Base-by-base conservation (phyloP, 2,329 filamentous ascomycete genomes). In the Talaromyces sp. region DNA sequence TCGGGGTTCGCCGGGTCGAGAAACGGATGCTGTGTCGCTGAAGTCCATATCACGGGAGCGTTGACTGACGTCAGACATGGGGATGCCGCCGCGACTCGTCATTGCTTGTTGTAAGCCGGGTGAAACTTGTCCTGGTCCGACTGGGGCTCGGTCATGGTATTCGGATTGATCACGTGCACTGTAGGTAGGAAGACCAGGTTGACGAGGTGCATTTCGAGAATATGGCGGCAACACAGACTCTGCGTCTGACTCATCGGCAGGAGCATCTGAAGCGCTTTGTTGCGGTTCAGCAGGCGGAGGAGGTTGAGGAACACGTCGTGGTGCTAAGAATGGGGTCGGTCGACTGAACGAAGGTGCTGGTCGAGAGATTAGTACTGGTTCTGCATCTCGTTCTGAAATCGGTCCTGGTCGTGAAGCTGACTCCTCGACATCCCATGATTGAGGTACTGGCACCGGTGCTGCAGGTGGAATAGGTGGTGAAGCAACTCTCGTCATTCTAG, bases 91-190 rank as follows among this genome's bases (percentile, higher is more conserved):
- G 64, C 86, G 84, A 0, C 87, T 86, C 11, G 84, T 85, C 82
- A 90, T 90, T 0, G 85, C 85, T 15, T 82, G 81, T 43, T 87
- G 82, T 45, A 90, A 78, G 0, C 83, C 88, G 1, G 89, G 88
- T 1, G 89, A 89, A 0, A 86, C 76, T 1, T 87, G 87, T 0
- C 84, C 84, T 0, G 88, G 87, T 5, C 88, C 87, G 1, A 83
- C 82, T 35, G 31, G 9, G 4, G 10, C n/a, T 3, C 13, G 31
- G 11, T 37, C 52, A 37, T 9, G 31, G 15, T 15, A 33, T 17
- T 56, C 52, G 11, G 52, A 39, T 25, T 39, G 52, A 1, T 74
- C 70, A 49, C 64, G 62, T 0, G 79, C 78, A 67, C 17, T 61
- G 37, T 87, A 84, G 2, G 79, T 81, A 0, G 87, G 85, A 58